Evolutionary conservation across 257 asterid species (phyloP).

Genomic region (Gentiana macrophylla): DNA sequence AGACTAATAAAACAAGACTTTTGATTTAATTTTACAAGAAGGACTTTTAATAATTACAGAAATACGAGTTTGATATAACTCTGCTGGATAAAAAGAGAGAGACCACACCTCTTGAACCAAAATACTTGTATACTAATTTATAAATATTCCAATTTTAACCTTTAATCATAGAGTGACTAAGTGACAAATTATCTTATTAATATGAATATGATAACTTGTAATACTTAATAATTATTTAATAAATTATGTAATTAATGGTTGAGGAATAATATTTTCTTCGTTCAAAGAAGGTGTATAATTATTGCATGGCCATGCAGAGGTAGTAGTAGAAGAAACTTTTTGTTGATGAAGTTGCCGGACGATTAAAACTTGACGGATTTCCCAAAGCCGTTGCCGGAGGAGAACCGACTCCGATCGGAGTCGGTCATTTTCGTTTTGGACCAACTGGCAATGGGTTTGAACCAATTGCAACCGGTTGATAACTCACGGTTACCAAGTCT

Average conservation of each 20-base stretch:
- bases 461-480: slow-evolving; percentile 44
- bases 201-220: no score
- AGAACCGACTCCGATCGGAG: slow-evolving; percentile 51
- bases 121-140: no score
- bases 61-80: no score
- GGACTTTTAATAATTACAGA: no score
- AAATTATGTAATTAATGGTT: slow-evolving; percentile 30
- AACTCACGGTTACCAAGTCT: slow-evolving; percentile 49
- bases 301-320: slow-evolving; percentile 59
- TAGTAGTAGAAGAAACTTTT: slow-evolving; percentile 17
- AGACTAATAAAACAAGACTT: no score
- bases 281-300: slow-evolving; percentile 15
- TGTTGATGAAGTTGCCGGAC: slow-evolving; percentile 65
- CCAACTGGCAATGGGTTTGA: slow-evolving; percentile 29
- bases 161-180: no score
- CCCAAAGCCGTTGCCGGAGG: slow-evolving; percentile 69
- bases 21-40: no score
- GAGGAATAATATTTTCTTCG: slow-evolving; percentile 24
- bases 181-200: no score
- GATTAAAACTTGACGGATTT: slow-evolving; percentile 51
- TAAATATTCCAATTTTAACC: no score
- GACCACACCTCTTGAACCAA: no score
- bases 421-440: slow-evolving; percentile 37
- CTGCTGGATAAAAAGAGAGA: no score
- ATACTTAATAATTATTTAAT: slow-evolving; percentile 1